phyloP scores from a whole-genome alignment of 1,284 basidiomycete species.

The Ceratorhiza oryzae-sativae region DNA sequence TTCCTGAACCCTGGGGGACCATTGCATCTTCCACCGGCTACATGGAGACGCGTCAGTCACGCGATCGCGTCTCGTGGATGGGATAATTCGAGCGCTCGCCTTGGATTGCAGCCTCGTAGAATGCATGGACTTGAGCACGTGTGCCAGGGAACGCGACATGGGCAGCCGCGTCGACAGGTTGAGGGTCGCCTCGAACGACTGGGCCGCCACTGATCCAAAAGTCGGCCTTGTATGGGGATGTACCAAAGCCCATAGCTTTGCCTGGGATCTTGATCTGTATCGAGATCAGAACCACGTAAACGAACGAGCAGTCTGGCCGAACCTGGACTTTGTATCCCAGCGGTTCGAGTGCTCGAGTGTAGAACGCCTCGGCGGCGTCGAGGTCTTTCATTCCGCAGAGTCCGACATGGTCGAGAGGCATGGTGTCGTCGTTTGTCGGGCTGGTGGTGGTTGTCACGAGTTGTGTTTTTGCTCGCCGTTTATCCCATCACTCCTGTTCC shows the following conservation, averaged over 20 bases:
- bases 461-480: no score
- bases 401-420: constrained; percentile 24
- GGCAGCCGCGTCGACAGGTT: not conserved
- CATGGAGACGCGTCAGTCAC: not conserved
- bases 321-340: constrained; percentile 30
- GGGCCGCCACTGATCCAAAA: constrained; percentile 14
- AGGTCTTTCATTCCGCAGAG: constrained; percentile 1
- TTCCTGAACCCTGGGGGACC: constrained; percentile 20
- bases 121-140: constrained; percentile 31
- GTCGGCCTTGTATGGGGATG: not conserved
- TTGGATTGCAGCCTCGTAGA: constrained; percentile 27
- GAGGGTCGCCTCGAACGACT: not conserved
- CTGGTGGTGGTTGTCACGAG: not conserved
- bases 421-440: not conserved
- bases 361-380: not conserved
- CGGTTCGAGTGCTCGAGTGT: constrained; percentile 19
- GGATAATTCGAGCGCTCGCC: not conserved
- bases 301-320: not conserved
- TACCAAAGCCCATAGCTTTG: constrained; percentile 15
- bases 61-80: not conserved
- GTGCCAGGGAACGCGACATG: constrained; percentile 31
- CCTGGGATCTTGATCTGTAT: not conserved
- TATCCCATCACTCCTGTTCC: no score
- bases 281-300: not conserved
- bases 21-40: constrained; percentile 32